Evolutionary conservation across 1,139 yeast species (phyloP).

Genomic region (Blastobotrys arbuscula): DNA sequence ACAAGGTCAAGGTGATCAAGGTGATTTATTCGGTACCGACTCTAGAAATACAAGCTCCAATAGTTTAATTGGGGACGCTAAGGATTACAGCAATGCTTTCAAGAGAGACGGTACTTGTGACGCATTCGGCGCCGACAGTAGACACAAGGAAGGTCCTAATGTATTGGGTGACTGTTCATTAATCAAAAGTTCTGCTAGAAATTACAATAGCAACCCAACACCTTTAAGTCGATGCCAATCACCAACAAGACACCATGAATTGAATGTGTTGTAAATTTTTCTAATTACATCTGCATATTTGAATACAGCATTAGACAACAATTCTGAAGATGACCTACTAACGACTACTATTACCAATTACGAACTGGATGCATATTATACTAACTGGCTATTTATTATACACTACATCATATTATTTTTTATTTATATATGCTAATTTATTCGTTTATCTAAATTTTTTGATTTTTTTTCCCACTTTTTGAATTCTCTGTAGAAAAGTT

Average conservation of each 20-base stretch:
- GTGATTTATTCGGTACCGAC: neutral
- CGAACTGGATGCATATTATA: too few relatives aligned
- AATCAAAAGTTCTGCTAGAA: neutral
- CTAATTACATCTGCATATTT: too few relatives aligned
- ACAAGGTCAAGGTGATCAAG: neutral
- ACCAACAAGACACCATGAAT: neutral
- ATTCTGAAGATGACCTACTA: too few relatives aligned
- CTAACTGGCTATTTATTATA: too few relatives aligned
- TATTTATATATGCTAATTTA: too few relatives aligned
- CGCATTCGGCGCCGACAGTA: neutral
- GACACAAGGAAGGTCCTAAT: neutral
- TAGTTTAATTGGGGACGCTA: neutral
- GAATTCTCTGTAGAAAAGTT: too few relatives aligned
- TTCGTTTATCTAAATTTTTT: too few relatives aligned
- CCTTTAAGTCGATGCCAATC: neutral
- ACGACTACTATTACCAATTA: too few relatives aligned
- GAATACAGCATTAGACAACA: too few relatives aligned
- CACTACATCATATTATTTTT: too few relatives aligned
- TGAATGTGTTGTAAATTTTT: too few relatives aligned
- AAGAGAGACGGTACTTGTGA: neutral
- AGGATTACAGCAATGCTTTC: neutral
- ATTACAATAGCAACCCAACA: neutral
- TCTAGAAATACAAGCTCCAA: neutral
- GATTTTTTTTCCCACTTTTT: too few relatives aligned
- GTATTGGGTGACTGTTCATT: neutral